Percentiles rank a stretch among this genome's conserved stretches.
These are phyloP conservation scores for Cicer judaicum DNA, from an alignment of 306 rosid species.

Conservation along the genomic window DNA sequence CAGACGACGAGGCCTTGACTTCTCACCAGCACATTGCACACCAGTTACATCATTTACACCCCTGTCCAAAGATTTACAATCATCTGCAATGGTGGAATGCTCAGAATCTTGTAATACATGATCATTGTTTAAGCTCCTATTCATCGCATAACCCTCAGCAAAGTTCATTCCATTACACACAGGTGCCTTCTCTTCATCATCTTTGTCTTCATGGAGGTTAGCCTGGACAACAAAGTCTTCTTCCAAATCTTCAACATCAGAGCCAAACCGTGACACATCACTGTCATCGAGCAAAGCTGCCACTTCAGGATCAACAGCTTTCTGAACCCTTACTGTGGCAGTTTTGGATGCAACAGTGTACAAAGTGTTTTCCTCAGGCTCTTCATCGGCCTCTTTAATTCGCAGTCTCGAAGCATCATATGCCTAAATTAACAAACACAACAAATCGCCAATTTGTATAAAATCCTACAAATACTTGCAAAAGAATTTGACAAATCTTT, in stretches of 20 bases:
- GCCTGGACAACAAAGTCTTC: slow-evolving; percentile 92
- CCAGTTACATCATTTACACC: slow-evolving; percentile 17
- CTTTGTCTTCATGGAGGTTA: slow-evolving; percentile 52
- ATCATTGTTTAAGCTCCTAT: slow-evolving; percentile 34
- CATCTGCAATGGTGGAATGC: slow-evolving; percentile 33
- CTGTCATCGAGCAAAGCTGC: slow-evolving; percentile 82
- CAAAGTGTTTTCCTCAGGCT: slow-evolving; percentile 51
- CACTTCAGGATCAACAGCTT: slow-evolving; percentile 84
- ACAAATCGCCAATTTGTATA: neutral
- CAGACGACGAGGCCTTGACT: slow-evolving; percentile 64
- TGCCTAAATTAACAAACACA: slow-evolving; percentile 60
- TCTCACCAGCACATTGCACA: slow-evolving; percentile 47
- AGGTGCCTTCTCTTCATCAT: slow-evolving; percentile 39
- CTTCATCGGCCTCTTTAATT: slow-evolving; percentile 54
- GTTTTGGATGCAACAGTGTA: slow-evolving; percentile 72
- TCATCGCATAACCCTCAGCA: slow-evolving; percentile 37
- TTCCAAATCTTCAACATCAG: slow-evolving; percentile 88
- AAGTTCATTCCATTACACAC: slow-evolving; percentile 16
- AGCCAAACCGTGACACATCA: slow-evolving; percentile 76
- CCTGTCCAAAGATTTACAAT: slow-evolving; percentile 36
- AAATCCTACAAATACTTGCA: neutral
- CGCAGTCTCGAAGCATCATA: slow-evolving; percentile 80
- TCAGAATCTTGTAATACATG: slow-evolving; percentile 37
- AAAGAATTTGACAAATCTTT: neutral
- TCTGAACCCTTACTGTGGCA: slow-evolving; percentile 68